Conservation (phyloP, 768 basidiomycete species). For the Rubroboletus pulcherrimus region DNA sequence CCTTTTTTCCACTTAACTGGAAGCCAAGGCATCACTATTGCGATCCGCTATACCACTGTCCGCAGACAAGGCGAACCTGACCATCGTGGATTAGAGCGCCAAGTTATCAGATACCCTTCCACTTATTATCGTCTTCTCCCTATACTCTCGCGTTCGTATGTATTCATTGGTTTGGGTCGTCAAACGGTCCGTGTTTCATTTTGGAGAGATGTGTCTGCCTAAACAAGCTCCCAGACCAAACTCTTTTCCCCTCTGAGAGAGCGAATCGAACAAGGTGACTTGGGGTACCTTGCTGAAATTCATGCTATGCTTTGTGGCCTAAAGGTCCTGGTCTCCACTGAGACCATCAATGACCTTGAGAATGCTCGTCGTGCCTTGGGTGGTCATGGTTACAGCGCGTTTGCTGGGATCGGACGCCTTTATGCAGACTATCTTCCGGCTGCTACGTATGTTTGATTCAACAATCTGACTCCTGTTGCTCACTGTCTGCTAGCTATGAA, state of each 20-base stretch:
- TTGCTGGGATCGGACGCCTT: constrained; percentile 59
- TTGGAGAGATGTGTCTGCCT: neutral
- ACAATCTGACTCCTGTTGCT: neutral
- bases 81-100: constrained; percentile 53
- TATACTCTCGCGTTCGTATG: constrained; percentile 63
- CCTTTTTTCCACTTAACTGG: neutral
- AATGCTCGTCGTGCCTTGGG: constrained; percentile 67
- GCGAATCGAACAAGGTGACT: constrained; percentile 53
- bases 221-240: constrained; percentile 35
- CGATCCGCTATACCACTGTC: constrained; percentile 70
- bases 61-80: constrained; percentile 61
- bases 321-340: constrained; percentile 55
- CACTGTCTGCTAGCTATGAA: constrained; percentile 48
- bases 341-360: constrained; percentile 57
- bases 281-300: constrained; percentile 63
- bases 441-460: constrained; percentile 47
- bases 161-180: constrained; percentile 61
- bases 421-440: constrained; percentile 66
- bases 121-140: constrained; percentile 71
- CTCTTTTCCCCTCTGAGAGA: constrained; percentile 48
- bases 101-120: constrained; percentile 70
- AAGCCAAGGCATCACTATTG: constrained; percentile 51
- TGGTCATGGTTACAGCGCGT: constrained; percentile 73
- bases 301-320: constrained; percentile 69
- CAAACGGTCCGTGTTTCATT: constrained; percentile 44